These are phyloP conservation scores for Blastocystis sp. DNA, from an alignment of 352 stramenopile species.

Conservation along the genomic window DNA sequence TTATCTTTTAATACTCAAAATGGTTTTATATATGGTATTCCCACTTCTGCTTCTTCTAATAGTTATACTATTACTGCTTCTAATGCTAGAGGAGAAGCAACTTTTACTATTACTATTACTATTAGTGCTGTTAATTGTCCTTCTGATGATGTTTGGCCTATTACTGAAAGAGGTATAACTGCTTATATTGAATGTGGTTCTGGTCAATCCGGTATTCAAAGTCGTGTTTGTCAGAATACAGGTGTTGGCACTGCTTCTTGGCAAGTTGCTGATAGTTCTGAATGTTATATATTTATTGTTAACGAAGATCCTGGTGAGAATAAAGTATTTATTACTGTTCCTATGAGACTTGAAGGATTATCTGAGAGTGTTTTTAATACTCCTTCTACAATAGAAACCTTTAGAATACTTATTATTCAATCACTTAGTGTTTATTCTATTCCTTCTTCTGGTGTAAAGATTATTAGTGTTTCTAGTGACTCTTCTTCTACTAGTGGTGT, in stretches of 20 bases:
- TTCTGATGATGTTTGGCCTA: background rate
- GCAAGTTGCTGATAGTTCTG: conserved; percentile 11
- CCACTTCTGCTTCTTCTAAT: background rate
- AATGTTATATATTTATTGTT: too few relatives aligned
- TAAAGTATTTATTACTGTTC: too few relatives aligned
- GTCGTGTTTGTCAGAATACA: conserved; percentile 3
- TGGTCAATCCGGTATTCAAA: conserved; percentile 9
- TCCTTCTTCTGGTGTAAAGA: too few relatives aligned
- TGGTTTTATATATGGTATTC: conserved; percentile 18
- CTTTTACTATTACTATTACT: conserved; percentile 12
- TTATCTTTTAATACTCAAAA: conserved; percentile 13
- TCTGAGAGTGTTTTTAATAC: too few relatives aligned
- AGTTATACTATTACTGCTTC: conserved; percentile 5
- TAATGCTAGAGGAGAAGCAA: background rate
- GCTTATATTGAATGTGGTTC: conserved; percentile 18
- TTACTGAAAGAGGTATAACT: conserved; percentile 10
- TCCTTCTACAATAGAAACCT: too few relatives aligned
- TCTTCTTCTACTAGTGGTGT: too few relatives aligned
- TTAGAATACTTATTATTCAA: too few relatives aligned
- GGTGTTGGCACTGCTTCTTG: conserved; percentile 1
- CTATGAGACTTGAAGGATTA: too few relatives aligned
- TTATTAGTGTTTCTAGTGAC: too few relatives aligned
- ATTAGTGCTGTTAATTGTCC: conserved; percentile 7
- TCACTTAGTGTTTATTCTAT: too few relatives aligned
- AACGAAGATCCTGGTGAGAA: too few relatives aligned